Conservation (phyloP, 352 stramenopile genomes). For the Peronospora farinosa region DNA sequence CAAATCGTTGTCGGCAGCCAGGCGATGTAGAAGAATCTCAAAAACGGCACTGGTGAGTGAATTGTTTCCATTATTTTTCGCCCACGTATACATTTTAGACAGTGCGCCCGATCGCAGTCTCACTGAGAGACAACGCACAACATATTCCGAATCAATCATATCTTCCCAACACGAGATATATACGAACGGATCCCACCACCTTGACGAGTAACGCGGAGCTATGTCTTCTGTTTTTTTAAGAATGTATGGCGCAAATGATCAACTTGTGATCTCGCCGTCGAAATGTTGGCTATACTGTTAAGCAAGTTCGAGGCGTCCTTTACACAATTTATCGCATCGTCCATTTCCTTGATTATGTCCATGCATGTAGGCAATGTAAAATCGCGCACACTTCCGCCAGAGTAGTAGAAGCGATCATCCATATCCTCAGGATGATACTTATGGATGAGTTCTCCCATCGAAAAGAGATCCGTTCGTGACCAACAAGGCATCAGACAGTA, state of each 20-base stretch:
- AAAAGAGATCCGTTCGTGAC: background rate
- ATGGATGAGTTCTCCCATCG: background rate
- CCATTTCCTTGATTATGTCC: background rate
- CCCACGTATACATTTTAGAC: constrained; percentile 2
- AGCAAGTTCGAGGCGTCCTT: background rate
- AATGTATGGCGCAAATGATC: background rate
- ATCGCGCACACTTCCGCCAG: background rate
- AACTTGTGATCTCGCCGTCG: background rate
- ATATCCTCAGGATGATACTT: background rate
- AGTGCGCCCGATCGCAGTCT: background rate
- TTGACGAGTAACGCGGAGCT: background rate
- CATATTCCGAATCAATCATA: constrained; percentile 16
- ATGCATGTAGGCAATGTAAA: background rate
- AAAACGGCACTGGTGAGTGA: constrained; percentile 12
- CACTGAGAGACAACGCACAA: constrained; percentile 5
- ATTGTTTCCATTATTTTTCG: constrained; percentile 1
- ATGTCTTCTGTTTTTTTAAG: background rate
- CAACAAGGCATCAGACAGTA: constrained; percentile 8
- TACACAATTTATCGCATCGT: background rate
- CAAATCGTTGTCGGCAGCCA: constrained; percentile 11
- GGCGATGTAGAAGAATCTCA: constrained; percentile 12
- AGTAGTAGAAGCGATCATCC: background rate
- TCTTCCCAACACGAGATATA: background rate
- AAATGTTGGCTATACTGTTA: background rate
- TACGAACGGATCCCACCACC: background rate